Conservation (phyloP, 495 filamentous ascomycete species). For the Penicillium verhagenii region DNA sequence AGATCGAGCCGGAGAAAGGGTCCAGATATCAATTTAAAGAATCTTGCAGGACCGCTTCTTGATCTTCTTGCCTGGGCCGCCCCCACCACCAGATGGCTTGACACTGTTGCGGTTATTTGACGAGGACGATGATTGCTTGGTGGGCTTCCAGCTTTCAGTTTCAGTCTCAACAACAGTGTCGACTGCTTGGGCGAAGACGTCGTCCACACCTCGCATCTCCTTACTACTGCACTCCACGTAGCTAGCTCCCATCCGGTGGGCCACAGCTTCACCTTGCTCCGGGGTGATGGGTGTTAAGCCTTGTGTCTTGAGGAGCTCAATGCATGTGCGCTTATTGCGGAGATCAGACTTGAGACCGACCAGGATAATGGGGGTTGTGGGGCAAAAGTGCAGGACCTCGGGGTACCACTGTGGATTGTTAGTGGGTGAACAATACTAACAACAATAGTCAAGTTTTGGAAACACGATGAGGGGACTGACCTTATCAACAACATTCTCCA, state of each 20-base stretch:
- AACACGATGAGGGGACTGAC: constrained; percentile 59
- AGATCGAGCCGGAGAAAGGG: constrained; percentile 3
- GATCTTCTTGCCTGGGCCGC: constrained; percentile 37
- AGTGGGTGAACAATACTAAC: constrained; percentile 6
- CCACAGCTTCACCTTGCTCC: constrained; percentile 84
- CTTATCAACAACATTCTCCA: constrained; percentile 99
- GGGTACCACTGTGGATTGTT: constrained; percentile 79
- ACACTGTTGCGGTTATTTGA: constrained; percentile 18
- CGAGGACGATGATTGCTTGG: constrained; percentile 9
- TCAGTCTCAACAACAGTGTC: constrained; percentile 70
- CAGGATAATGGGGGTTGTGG: constrained; percentile 91
- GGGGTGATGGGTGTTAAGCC: constrained; percentile 91
- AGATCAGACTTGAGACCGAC: constrained; percentile 96
- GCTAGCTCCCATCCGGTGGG: constrained; percentile 84
- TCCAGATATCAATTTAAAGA: constrained; percentile 55
- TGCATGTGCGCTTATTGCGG: constrained; percentile 88
- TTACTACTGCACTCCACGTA: constrained; percentile 99
- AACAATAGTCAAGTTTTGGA: no score
- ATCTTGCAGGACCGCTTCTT: constrained; percentile 76
- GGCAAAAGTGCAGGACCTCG: constrained; percentile 98
- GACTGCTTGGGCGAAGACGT: constrained; percentile 89
- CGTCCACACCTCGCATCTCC: constrained; percentile 92
- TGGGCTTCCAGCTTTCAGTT: constrained; percentile 37
- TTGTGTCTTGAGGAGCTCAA: constrained; percentile 97
- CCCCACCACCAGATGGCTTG: constrained; percentile 31